These are phyloP conservation scores for Fusarium robinianum DNA, from an alignment of 2,329 filamentous ascomycete species.

Conservation along the genomic window DNA sequence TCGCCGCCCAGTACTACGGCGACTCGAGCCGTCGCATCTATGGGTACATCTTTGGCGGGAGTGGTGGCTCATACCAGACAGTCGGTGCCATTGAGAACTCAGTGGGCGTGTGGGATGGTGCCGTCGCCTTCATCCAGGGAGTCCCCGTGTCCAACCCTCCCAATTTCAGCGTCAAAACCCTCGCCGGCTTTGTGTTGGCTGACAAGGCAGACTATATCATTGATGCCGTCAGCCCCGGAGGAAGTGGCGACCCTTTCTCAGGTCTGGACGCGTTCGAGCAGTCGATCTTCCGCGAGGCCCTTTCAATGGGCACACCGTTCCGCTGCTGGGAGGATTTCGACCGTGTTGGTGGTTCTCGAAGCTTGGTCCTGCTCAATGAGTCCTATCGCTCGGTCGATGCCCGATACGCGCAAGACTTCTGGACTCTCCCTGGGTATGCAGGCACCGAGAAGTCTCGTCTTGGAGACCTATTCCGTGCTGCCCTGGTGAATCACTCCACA, in stretches of 20 bases:
- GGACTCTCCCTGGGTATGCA: conserved; percentile 21
- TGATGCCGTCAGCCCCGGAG: conserved; percentile 12
- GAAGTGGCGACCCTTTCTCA: conserved; percentile 10
- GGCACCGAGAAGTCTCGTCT: conserved; percentile 18
- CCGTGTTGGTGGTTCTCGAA: neutral
- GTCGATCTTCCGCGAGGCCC: conserved; percentile 7
- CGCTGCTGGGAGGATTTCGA: conserved; percentile 18
- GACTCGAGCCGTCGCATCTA: conserved; percentile 12
- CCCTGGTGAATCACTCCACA: neutral
- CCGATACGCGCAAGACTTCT: conserved; percentile 26
- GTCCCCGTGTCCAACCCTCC: conserved; percentile 26
- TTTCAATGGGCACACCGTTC: conserved; percentile 8
- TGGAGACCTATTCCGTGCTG: conserved; percentile 11
- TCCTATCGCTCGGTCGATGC: neutral
- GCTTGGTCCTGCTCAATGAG: neutral
- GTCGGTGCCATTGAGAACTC: conserved; percentile 30
- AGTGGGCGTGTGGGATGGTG: conserved; percentile 29
- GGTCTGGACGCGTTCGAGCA: conserved; percentile 1
- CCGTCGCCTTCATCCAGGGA: conserved; percentile 27
- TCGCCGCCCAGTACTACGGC: conserved; percentile 23
- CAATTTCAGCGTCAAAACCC: conserved; percentile 16
- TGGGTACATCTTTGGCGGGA: conserved; percentile 31
- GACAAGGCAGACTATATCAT: conserved; percentile 2
- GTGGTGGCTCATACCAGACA: conserved; percentile 28
- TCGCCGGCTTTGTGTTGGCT: conserved; percentile 10